phyloP scores from a whole-genome alignment of 1,284 basidiomycete species.

The Mrakiaceae sp. region DNA sequence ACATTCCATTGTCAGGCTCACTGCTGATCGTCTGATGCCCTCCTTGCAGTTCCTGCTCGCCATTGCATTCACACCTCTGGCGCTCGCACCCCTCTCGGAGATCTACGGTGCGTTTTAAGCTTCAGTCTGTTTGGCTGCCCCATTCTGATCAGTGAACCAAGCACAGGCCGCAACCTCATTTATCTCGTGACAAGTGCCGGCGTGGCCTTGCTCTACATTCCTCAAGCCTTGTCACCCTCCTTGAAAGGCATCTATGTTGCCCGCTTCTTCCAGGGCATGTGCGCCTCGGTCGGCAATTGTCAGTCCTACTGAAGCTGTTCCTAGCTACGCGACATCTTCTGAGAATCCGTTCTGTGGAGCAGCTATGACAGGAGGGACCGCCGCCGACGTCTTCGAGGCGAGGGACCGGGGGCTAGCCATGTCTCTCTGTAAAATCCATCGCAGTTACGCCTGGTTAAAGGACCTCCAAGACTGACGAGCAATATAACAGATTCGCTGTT shows the following conservation, averaged over 20 bases:
- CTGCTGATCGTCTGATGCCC: not conserved
- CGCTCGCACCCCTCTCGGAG: slow-evolving; percentile 32
- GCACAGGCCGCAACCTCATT: not conserved
- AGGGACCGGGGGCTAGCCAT: slow-evolving; percentile 10
- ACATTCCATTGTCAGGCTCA: not conserved
- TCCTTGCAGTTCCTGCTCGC: slow-evolving; percentile 21
- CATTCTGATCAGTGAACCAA: not conserved
- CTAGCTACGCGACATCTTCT: too few relatives aligned
- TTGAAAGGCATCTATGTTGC: slow-evolving; percentile 4
- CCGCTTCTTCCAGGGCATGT: slow-evolving; percentile 12
- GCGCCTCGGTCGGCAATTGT: slow-evolving; percentile 15
- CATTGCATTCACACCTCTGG: slow-evolving; percentile 28
- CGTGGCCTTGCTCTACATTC: slow-evolving; percentile 7
- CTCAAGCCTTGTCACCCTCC: slow-evolving; percentile 5
- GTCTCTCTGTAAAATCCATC: not conserved
- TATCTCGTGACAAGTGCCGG: slow-evolving; percentile 10
- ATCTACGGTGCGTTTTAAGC: slow-evolving; percentile 5
- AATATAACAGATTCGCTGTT: not conserved
- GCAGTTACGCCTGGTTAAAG: too few relatives aligned
- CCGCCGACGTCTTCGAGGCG: slow-evolving; percentile 6
- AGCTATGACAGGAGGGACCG: slow-evolving; percentile 14
- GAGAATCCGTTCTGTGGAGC: too few relatives aligned
- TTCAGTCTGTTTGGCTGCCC: not conserved
- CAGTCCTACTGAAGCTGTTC: too few relatives aligned
- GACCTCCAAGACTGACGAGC: too few relatives aligned